Evolutionary conservation across 2,329 filamentous ascomycete species (phyloP), one percentile per base, ranked within the genome.

Genomic region (Leptographium radiaticola): DNA sequence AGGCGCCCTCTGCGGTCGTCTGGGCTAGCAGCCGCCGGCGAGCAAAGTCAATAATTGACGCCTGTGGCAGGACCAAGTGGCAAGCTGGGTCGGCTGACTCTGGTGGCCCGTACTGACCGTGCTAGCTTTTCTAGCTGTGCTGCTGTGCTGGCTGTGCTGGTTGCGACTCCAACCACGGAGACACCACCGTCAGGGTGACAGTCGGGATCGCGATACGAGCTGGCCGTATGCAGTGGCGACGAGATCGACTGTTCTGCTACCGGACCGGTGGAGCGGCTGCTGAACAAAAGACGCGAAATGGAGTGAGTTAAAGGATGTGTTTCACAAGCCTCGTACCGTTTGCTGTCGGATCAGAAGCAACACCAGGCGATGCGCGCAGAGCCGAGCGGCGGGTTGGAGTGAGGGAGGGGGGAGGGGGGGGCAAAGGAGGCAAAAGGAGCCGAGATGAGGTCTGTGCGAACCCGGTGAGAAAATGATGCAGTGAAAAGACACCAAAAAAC

Each of bases 381-480:
- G 25, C 25, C 25, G 25, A 25, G 25, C 25, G 25, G 25, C 5
- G 25, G 25, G 25, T 25, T 25, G 25, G 25, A 25, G 25, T 25
- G 25, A 25, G 25, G 25, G 25, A 25, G 25, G 25, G 25, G 12
- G 25, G 13, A n/a, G 7, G 47, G n/a, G 16, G 4, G 5, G 9
- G 33, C n/a, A 18, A 16, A 33, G 34, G 34, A 33, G 31, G 46
- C 8, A n/a, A 31, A 13, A 40, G 6, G 18, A 38, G 34, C 18
- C 45, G 39, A 44, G 34, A 38, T 38, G 38, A 45, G 39, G 31
- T 33, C 49, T 46, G 43, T 46, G 43, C 33, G 20, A 47, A 45
- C 49, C 51, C 53, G 53, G 53, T 55, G 53, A 55, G 53, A 34
- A 9, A 34, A 47, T 9, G 51, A 52, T 36, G 34, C 34, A 42